Percentiles rank a stretch among this genome's conserved stretches.
Evolutionary conservation across 2,329 filamentous ascomycete species (phyloP).

Genomic region (Cordyceps fumosorosea): DNA sequence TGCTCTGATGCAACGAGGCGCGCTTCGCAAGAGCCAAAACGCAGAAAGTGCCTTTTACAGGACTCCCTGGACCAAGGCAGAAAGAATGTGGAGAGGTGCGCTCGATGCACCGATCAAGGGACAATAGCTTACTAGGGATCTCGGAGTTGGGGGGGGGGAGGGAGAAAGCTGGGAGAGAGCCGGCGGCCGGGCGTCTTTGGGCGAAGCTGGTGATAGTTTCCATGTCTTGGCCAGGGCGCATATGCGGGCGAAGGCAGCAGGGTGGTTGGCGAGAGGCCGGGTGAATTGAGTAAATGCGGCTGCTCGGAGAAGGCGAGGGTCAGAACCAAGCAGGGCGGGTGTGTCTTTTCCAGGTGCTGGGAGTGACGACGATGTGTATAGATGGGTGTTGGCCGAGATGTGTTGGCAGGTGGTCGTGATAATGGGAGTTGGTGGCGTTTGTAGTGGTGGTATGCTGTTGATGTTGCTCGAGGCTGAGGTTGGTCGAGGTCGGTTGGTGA

Average conservation of each 20-base stretch:
- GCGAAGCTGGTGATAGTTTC: conserved; percentile 27
- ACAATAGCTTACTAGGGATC: conserved; percentile 27
- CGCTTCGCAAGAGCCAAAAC: too few species aligned
- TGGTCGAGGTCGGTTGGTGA: background rate
- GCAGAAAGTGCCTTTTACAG: too few species aligned
- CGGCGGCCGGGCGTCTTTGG: conserved; percentile 28
- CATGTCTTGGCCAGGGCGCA: conserved; percentile 18
- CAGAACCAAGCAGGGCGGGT: too few species aligned
- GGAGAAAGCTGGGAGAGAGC: conserved; percentile 28
- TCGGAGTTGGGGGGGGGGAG: conserved; percentile 30
- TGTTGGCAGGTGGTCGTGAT: too few species aligned
- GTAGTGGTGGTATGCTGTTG: too few species aligned
- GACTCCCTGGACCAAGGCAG: background rate
- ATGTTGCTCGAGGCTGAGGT: background rate
- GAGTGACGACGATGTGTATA: too few species aligned
- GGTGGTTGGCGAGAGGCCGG: background rate
- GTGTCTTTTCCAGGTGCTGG: too few species aligned
- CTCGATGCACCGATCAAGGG: too few species aligned
- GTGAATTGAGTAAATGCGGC: background rate
- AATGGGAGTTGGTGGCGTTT: too few species aligned
- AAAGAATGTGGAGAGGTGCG: background rate
- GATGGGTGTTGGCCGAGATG: background rate
- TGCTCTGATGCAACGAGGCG: too few species aligned
- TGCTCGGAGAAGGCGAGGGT: background rate
- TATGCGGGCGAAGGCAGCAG: background rate